Percentiles rank a stretch among this genome's conserved stretches.
Evolutionary conservation across 352 stramenopile species (phyloP).

Genomic region (Pythium rishiriense): DNA sequence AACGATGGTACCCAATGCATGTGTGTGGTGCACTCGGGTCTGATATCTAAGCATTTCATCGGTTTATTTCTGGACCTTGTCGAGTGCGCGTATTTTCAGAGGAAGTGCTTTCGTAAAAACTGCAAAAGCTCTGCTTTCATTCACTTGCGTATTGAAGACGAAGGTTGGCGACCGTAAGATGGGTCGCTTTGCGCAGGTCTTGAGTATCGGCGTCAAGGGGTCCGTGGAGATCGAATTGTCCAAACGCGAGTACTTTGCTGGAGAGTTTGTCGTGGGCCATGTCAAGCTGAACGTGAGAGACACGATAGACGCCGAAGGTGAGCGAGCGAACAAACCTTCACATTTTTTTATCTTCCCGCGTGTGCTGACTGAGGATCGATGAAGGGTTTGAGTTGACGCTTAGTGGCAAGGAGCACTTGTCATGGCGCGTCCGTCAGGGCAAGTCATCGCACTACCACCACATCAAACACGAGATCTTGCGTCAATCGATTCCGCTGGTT

Average conservation of each 20-base stretch:
- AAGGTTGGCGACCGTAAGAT: too few relatives aligned
- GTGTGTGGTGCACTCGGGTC: too few relatives aligned
- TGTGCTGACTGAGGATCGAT: neutral
- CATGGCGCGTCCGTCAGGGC: conserved; percentile 9
- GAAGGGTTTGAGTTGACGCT: conserved; percentile 13
- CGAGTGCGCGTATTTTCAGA: too few relatives aligned
- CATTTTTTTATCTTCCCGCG: too few relatives aligned
- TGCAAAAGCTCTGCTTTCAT: too few relatives aligned
- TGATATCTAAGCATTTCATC: too few relatives aligned
- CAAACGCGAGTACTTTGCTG: conserved; percentile 18
- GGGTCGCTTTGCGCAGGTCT: conserved; percentile 19
- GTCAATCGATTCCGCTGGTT: conserved; percentile 10
- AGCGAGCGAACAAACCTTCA: neutral
- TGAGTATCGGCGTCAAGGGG: conserved; percentile 16
- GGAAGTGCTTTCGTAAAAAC: too few relatives aligned
- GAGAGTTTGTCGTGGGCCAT: conserved; percentile 14
- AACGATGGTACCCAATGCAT: too few relatives aligned
- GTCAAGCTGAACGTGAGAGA: conserved; percentile 8
- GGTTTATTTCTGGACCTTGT: too few relatives aligned
- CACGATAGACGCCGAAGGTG: conserved; percentile 15
- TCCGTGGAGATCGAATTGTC: conserved; percentile 9
- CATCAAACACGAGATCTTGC: conserved; percentile 10
- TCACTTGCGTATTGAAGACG: too few relatives aligned
- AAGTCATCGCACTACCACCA: conserved; percentile 16
- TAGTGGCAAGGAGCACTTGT: conserved; percentile 11